These are phyloP conservation scores for Monosporascus sp. DNA, from an alignment of 2,329 filamentous ascomycete species.

Conservation along the genomic window DNA sequence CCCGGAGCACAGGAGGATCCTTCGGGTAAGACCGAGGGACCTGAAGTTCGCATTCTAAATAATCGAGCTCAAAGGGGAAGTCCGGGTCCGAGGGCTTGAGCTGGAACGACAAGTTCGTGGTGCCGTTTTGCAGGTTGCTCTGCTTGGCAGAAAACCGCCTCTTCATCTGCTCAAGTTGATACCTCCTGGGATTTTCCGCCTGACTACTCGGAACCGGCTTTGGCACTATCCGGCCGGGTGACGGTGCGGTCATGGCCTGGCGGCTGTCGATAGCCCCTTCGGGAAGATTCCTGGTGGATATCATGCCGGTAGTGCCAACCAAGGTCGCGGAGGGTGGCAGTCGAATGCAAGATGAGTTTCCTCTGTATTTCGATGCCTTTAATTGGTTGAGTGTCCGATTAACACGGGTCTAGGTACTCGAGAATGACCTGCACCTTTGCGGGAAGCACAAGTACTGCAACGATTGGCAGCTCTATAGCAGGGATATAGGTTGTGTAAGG, in stretches of 20 bases:
- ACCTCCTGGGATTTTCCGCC: slow-evolving; percentile 62
- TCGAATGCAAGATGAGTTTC: background rate
- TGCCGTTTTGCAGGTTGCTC: slow-evolving; percentile 38
- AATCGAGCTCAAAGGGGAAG: slow-evolving; percentile 72
- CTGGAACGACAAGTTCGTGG: slow-evolving; percentile 57
- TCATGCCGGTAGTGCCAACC: slow-evolving; percentile 27
- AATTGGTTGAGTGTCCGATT: background rate
- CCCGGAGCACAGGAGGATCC: slow-evolving; percentile 51
- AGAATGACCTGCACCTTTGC: background rate
- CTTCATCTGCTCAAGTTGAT: slow-evolving; percentile 69
- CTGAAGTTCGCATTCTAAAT: slow-evolving; percentile 62
- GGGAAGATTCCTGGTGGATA: slow-evolving; percentile 27
- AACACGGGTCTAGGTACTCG: background rate
- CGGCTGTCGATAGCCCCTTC: slow-evolving; percentile 28
- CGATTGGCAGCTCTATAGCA: background rate
- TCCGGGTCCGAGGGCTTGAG: slow-evolving; percentile 74
- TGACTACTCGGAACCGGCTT: slow-evolving; percentile 64
- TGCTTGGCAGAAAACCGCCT: slow-evolving; percentile 56
- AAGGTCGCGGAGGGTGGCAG: background rate
- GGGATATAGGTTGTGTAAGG: background rate
- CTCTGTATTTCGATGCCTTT: background rate
- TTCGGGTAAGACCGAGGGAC: slow-evolving; percentile 62
- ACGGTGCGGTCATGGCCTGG: slow-evolving; percentile 43
- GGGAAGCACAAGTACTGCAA: background rate
- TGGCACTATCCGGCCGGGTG: slow-evolving; percentile 48